Percentiles rank a stretch among this genome's conserved stretches.
phyloP scores from a whole-genome alignment of 129 eudicot species.

The Erigeron canadensis region DNA sequence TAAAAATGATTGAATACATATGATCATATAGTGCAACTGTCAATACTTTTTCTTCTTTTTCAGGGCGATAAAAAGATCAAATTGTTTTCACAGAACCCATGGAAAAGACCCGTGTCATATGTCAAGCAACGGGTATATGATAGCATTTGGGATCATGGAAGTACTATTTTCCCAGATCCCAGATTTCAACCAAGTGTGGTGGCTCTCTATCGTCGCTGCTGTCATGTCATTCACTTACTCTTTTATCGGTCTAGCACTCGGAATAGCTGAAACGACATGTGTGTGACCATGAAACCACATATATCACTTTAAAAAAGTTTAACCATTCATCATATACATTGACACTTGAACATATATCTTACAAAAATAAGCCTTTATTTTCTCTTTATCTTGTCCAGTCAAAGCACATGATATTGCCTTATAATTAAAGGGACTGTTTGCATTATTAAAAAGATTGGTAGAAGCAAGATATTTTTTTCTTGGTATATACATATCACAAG shows the following conservation, averaged over 20 bases:
- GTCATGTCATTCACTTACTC: conserved; percentile 83
- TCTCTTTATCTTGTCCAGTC: conserved; percentile 19
- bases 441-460: conserved; percentile 14
- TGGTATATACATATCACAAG: neutral
- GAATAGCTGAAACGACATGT: conserved; percentile 61
- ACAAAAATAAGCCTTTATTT: neutral
- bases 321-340: neutral
- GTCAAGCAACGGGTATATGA: conserved; percentile 65
- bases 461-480: conserved; percentile 19
- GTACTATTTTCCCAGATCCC: conserved; percentile 71
- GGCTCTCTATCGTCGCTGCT: conserved; percentile 85
- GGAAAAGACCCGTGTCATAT: conserved; percentile 52
- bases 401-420: neutral
- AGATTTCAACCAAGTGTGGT: conserved; percentile 69
- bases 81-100: conserved; percentile 56
- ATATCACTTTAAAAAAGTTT: neutral
- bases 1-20: no score
- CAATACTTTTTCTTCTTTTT: neutral
- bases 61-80: conserved; percentile 76
- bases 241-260: conserved; percentile 56
- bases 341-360: no score
- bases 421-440: conserved; percentile 9
- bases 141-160: conserved; percentile 58
- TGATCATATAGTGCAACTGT: no score
- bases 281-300: neutral